phyloP scores from a whole-genome alignment of 345 rosid species.

The Pelargonium nanum region DNA sequence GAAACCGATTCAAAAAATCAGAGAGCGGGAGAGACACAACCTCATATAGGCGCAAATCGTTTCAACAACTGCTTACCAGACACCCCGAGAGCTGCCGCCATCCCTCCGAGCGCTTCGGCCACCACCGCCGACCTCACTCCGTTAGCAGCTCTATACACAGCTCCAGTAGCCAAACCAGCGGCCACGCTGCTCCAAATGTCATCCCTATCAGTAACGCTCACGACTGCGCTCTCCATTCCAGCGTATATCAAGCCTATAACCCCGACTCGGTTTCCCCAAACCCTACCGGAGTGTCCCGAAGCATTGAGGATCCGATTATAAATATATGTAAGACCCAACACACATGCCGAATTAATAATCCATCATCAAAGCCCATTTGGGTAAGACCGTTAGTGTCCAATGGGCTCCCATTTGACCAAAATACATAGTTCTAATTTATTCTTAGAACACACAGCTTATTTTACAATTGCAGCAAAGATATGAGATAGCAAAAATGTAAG shows the following conservation, averaged over 20 bases:
- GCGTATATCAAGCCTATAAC: slow-evolving; percentile 44
- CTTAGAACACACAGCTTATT: too few species aligned
- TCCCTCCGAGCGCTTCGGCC: slow-evolving; percentile 51
- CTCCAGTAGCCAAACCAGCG: slow-evolving; percentile 52
- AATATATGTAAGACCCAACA: too few species aligned
- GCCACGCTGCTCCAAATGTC: slow-evolving; percentile 32
- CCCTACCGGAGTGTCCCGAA: slow-evolving; percentile 40
- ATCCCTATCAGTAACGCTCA: slow-evolving; percentile 35
- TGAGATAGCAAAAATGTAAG: too few species aligned
- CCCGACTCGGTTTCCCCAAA: slow-evolving; percentile 40
- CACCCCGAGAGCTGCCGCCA: slow-evolving; percentile 44
- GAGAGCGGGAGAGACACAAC: too few species aligned
- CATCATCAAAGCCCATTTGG: too few species aligned
- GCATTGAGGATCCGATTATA: slow-evolving; percentile 45
- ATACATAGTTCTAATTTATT: too few species aligned
- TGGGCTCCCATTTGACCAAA: too few species aligned
- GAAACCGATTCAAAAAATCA: too few species aligned
- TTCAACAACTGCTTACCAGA: slow-evolving; percentile 37
- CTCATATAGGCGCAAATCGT: slow-evolving; percentile 41
- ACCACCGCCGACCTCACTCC: slow-evolving; percentile 46
- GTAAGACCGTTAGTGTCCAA: too few species aligned
- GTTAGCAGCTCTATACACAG: slow-evolving; percentile 39
- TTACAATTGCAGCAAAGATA: too few species aligned
- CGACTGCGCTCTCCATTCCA: slow-evolving; percentile 42
- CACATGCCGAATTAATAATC: too few species aligned